Base-by-base conservation (phyloP, 2,329 filamentous ascomycete genomes). In the Fusarium sp. region DNA sequence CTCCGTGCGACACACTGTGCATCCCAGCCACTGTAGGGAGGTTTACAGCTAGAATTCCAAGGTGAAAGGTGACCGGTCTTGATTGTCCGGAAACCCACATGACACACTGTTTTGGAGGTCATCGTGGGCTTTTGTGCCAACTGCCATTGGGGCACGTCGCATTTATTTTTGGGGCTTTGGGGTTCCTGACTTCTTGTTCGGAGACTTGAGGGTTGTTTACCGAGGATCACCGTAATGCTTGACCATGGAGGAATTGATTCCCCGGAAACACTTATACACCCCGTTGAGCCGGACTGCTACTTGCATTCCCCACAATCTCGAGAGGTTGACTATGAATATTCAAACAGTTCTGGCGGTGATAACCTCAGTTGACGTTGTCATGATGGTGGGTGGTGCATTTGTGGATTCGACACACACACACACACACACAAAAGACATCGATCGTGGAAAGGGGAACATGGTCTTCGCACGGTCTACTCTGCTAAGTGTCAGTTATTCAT, bases 21-120 rank as follows among this genome's bases (percentile, higher is more conserved):
- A n/a, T 18, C 26, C 30, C 54, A 72, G 67, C 69, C 71, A 65
- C 60, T 73, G 62, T 70, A 63, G 54, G 65, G 23, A 18, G 25
- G 30, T 50, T 46, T 25, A 43, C 39, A 44, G 58, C 58, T 46
- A 26, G n/a, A 30, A 55, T 48, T 52, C 25, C 50, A 56, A 58
- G 51, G 43, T 62, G 56, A 49, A 58, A 67, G 62, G 50, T 58
- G 60, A 41, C 65, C 67, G 67, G 67, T 23, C 39, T 70, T 70
- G 58, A 56, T 65, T 57, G 48, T 70, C 67, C 67, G 63, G 42
- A 23, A 37, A 21, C 39, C 51, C 43, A 56, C 55, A 67, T 50
- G 67, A 70, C 67, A 70, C 67, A 71, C 63, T 70, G 64, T 71
- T 64, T 66, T 70, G 58, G 58, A 68, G 67, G 67, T 60, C 62